These are phyloP conservation scores for Chaetomium olivaceum DNA, from an alignment of 2,329 filamentous ascomycete species.

Conservation along the genomic window DNA sequence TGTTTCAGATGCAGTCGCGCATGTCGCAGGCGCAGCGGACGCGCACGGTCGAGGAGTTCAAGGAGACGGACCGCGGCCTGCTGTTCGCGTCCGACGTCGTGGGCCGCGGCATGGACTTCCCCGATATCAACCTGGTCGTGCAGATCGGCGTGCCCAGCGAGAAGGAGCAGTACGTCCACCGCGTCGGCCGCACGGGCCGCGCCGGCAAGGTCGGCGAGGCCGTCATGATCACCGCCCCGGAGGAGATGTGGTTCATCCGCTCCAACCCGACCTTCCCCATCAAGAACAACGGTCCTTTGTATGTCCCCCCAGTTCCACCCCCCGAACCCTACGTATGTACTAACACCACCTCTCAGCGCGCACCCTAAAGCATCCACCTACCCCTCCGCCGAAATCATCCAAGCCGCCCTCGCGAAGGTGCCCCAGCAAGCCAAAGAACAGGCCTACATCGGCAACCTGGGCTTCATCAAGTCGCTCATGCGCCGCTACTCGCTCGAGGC, in stretches of 20 bases:
- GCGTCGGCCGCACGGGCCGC: constrained; percentile 49
- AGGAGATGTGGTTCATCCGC: constrained; percentile 34
- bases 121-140: constrained; percentile 61
- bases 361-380: constrained; percentile 27
- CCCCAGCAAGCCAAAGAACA: constrained; percentile 29
- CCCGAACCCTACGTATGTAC: no score
- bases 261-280: constrained; percentile 34
- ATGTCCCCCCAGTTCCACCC: constrained; percentile 9
- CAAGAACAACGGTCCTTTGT: constrained; percentile 26
- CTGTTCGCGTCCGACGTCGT: constrained; percentile 71
- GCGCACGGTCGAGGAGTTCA: constrained; percentile 63
- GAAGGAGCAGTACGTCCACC: constrained; percentile 62
- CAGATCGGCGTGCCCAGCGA: constrained; percentile 56
- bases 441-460: constrained; percentile 33
- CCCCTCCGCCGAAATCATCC: constrained; percentile 29
- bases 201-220: constrained; percentile 34
- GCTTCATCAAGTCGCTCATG: constrained; percentile 42
- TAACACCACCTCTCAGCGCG: constrained; percentile 15
- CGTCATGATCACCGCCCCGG: constrained; percentile 32
- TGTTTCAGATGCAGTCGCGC: constrained; percentile 52
- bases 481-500: constrained; percentile 33
- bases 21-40: constrained; percentile 53
- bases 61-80: constrained; percentile 53
- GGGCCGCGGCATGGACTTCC: constrained; percentile 67
- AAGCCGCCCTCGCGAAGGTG: constrained; percentile 29